Conservation (phyloP, 2,329 filamentous ascomycete genomes). For the Xylariales sp. region DNA sequence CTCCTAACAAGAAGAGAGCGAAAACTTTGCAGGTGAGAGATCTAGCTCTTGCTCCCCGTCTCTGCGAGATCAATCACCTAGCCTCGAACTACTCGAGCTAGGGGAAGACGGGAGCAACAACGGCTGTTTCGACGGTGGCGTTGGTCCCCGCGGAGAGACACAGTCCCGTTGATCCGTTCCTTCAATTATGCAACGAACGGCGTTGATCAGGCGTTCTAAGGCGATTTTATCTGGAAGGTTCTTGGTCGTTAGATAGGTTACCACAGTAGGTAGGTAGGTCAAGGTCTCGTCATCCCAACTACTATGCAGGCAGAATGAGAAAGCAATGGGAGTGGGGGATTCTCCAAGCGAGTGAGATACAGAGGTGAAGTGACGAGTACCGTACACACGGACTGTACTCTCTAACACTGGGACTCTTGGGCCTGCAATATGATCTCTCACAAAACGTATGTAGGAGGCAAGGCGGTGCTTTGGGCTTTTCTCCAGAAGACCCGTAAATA, state of each 20-base stretch:
- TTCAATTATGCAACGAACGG: neutral
- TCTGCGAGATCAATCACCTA: neutral
- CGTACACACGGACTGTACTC: slow-evolving; percentile 4
- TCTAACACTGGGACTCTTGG: slow-evolving; percentile 8
- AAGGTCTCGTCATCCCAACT: too few relatives aligned
- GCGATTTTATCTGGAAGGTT: too few relatives aligned
- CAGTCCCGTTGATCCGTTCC: slow-evolving; percentile 3
- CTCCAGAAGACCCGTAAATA: too few relatives aligned
- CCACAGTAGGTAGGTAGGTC: too few relatives aligned
- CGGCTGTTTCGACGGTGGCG: slow-evolving; percentile 1
- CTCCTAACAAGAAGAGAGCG: slow-evolving; percentile 1
- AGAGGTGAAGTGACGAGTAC: neutral
- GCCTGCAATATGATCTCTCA: slow-evolving; percentile 5
- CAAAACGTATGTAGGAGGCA: neutral
- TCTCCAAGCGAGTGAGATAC: too few relatives aligned
- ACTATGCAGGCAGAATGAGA: too few relatives aligned
- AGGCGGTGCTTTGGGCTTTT: neutral
- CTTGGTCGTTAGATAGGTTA: too few relatives aligned
- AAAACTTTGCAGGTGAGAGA: too few relatives aligned
- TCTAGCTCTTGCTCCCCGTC: neutral
- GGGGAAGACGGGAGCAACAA: slow-evolving; percentile 7
- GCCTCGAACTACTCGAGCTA: slow-evolving; percentile 4
- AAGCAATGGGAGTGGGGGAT: too few relatives aligned
- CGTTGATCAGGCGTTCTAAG: too few relatives aligned
- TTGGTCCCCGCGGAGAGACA: slow-evolving; percentile 4